Evolutionary conservation across 352 stramenopile genomes (phyloP), one percentile per base, ranked within the genome.

Genomic region (Pilasporangium apinafurcum): DNA sequence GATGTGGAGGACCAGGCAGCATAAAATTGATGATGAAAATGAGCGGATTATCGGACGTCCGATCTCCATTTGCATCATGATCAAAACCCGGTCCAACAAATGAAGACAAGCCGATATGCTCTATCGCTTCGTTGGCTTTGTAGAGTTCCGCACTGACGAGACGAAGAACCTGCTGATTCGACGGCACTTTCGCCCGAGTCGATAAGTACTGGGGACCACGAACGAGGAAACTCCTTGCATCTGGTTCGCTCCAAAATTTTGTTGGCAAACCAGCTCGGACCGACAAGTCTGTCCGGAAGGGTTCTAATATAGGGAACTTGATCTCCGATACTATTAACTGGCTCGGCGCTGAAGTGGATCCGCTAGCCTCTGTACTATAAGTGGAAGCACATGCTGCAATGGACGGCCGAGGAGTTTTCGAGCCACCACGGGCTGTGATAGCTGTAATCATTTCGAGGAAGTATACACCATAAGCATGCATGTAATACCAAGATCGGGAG

Each of bases 21-120:
- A 88, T 79, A 27, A 92, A 86, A 47, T 92, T 89, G 41, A 92
- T 79, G 38, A 92, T 74, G 22, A 89, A 80, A 45, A 88, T 43
- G 16, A 83, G 81, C 4, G 66, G 59, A 2, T 48, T 44, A 9
- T 84, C 12, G 34, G 44, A 21, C 2, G 14, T 10, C 33, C 44
- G 14, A 51, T 25, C 22, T 7, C 20, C 4, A 7, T 38, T 56
- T 1, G 24, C 12, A 18, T 39, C 37, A 13, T 36, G 30, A 30
- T 69, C 57, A 29, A 79, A 71, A 26, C 53, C 59, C 27, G 66
- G 50, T 5, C 52, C 61, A 9, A 71, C 66, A 37, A 91, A 83
- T 9, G 73, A 84, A n/a, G 78, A 77, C 21, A 87, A 48, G 4
- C 77, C 80, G 24, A 92, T 72, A 33, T 85, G 56, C 8, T 78